A percentile compares a stretch with the other conserved stretches of the same genome.
phyloP scores from a whole-genome alignment of 192 early-diverging fungal species.

The Gamsiella multidivaricata region DNA sequence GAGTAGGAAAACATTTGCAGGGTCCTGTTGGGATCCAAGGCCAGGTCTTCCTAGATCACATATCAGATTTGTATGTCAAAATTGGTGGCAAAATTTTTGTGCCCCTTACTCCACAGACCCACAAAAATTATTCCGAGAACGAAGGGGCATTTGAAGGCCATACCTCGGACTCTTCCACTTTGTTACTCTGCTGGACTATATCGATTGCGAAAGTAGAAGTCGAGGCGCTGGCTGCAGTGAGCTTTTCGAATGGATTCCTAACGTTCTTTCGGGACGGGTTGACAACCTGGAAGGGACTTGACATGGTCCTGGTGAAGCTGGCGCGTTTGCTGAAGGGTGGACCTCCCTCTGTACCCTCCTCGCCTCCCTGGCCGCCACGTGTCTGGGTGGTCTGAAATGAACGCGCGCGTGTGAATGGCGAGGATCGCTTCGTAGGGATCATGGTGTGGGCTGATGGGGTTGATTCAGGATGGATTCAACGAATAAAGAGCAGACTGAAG shows the following conservation, averaged over 20 bases:
- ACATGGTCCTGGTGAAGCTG: constrained; percentile 27
- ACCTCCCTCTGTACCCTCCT: constrained; percentile 7
- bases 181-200: background rate
- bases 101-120: background rate
- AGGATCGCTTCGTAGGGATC: constrained; percentile 34
- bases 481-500: background rate
- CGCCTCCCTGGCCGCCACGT: background rate
- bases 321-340: constrained; percentile 32
- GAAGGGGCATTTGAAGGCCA: background rate
- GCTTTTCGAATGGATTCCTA: constrained; percentile 45
- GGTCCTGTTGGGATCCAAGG: constrained; percentile 37
- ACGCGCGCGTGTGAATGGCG: constrained; percentile 26
- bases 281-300: constrained; percentile 42
- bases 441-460: background rate
- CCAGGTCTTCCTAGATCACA: constrained; percentile 29
- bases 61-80: too few relatives aligned
- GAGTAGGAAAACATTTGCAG: constrained; percentile 42
- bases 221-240: constrained; percentile 1
- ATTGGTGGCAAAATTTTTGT: constrained; percentile 13
- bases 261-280: constrained; percentile 17
- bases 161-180: constrained; percentile 5
- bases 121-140: background rate
- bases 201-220: too few relatives aligned
- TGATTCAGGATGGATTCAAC: background rate
- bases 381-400: constrained; percentile 17